Base-by-base conservation (phyloP, 345 rosid species). In the Bruguiera gymnorhiza region DNA sequence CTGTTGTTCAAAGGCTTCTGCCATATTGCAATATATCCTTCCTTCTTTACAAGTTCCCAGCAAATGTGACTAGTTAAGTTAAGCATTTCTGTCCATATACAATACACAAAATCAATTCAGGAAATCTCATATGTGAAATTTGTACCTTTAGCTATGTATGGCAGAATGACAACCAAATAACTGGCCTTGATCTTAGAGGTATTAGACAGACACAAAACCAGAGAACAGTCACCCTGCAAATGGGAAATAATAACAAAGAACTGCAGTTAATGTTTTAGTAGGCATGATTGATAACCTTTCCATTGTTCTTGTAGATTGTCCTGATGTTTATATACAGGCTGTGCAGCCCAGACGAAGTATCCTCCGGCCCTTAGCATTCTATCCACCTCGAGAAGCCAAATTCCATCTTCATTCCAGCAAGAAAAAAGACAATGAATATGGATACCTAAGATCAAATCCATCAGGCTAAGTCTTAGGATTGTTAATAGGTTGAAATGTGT, bases 311-410 rank as follows among this genome's bases (percentile, higher is more conserved):
- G 83, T 56, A 73, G 73, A 68, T 75, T 76, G 61, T 80, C 79
- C 79, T 80, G 85, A 51, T 85, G 83, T 69, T 84, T 81, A 80
- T 89, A 75, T 29, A 76, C 88, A 0, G 88, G 86, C 60, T 83
- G 80, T 53, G 83, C 84, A 16, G 84, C 86, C 95, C 95, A 89
- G 30, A 80, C 84, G 75, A 89, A 87, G 68, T 85, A 86, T 19
- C 94, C 87, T 73, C 91, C 91, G 63, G 84, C 95, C 65, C 89
- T 81, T 19, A 87, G 85, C 81, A 89, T 78, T 74, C 88, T 75
- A 72, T 89, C 83, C 31, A 61, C 91, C 80, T 89, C 91, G 29
- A 89, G 89, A 72, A 86, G 87, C 70, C 82, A 83, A 73, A 81
- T 81, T 46, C 87, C 89, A 81, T 84, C 89, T 85, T 73, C 75